These are phyloP conservation scores for Zymoseptoria passerinii DNA, from an alignment of 2,329 filamentous ascomycete species.

Conservation along the genomic window DNA sequence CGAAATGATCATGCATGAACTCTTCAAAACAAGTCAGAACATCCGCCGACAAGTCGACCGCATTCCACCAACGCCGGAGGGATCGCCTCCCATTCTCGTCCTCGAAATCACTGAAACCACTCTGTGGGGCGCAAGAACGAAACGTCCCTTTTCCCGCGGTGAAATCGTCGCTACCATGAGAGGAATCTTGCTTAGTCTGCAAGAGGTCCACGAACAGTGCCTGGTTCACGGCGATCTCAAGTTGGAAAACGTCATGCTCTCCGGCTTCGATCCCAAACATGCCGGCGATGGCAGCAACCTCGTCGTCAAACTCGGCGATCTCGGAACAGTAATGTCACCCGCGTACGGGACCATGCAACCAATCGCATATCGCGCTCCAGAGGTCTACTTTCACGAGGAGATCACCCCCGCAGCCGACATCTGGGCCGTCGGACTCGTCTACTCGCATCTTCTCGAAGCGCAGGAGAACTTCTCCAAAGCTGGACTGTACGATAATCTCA, in stretches of 20 bases:
- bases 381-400: slow-evolving; percentile 24
- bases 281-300: slow-evolving; percentile 14
- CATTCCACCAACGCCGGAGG: slow-evolving; percentile 14
- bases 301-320: slow-evolving; percentile 21
- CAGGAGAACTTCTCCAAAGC: slow-evolving; percentile 17
- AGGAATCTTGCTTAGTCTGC: slow-evolving; percentile 18
- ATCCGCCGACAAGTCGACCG: slow-evolving; percentile 24
- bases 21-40: slow-evolving; percentile 18
- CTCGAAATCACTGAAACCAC: slow-evolving; percentile 23
- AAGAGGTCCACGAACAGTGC: slow-evolving; percentile 20
- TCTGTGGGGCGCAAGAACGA: slow-evolving; percentile 21
- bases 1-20: slow-evolving; percentile 27
- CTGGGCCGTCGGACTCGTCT: slow-evolving; percentile 24
- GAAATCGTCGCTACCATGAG: slow-evolving; percentile 19
- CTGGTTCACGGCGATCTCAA: slow-evolving; percentile 26
- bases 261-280: slow-evolving; percentile 17
- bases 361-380: slow-evolving; percentile 23
- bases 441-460: slow-evolving; percentile 25
- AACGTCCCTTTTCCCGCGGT: slow-evolving; percentile 19
- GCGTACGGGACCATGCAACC: slow-evolving; percentile 21
- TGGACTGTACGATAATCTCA: slow-evolving; percentile 22
- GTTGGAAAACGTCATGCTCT: slow-evolving; percentile 25
- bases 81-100: slow-evolving; percentile 20
- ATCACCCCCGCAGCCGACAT: slow-evolving; percentile 23
- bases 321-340: slow-evolving; percentile 24